Percentiles rank a stretch among this genome's conserved stretches.
Evolutionary conservation across 139 green algal species (phyloP).

Genomic region (Axilococcus clingmanii): DNA sequence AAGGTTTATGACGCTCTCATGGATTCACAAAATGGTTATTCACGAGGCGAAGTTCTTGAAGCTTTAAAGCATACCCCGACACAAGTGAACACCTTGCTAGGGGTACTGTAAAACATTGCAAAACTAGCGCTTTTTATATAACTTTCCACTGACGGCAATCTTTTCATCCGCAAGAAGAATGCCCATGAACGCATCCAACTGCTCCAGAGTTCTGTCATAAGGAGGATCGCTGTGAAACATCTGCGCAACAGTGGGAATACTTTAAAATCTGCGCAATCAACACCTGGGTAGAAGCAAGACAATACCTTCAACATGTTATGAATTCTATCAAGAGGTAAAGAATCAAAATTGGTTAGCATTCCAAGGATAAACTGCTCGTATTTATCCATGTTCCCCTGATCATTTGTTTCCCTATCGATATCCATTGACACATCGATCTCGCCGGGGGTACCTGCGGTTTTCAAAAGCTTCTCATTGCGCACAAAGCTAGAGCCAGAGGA

Average conservation of each 20-base stretch:
- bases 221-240: constrained; percentile 83
- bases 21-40: constrained; percentile 51
- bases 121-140: constrained; percentile 25
- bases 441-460: not conserved
- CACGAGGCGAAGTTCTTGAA: constrained; percentile 18
- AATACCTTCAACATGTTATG: constrained; percentile 94
- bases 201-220: constrained; percentile 66
- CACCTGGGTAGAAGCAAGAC: not conserved
- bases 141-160: constrained; percentile 35
- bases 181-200: constrained; percentile 61
- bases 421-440: constrained; percentile 2
- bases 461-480: constrained; percentile 20
- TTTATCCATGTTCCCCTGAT: constrained; percentile 36
- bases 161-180: constrained; percentile 55
- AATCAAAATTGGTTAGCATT: constrained; percentile 84
- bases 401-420: constrained; percentile 15
- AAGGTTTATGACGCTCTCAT: constrained; percentile 41
- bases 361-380: constrained; percentile 79
- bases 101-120: constrained; percentile 33
- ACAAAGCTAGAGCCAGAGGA: constrained; percentile 23
- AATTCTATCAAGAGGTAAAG: constrained; percentile 73
- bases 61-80: constrained; percentile 46
- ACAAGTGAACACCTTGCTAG: constrained; percentile 72
- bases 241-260: no score
- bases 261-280: not conserved